Evolutionary conservation across 805 yeast species (phyloP).

Genomic region (Saccharomycopsis babjevae): DNA sequence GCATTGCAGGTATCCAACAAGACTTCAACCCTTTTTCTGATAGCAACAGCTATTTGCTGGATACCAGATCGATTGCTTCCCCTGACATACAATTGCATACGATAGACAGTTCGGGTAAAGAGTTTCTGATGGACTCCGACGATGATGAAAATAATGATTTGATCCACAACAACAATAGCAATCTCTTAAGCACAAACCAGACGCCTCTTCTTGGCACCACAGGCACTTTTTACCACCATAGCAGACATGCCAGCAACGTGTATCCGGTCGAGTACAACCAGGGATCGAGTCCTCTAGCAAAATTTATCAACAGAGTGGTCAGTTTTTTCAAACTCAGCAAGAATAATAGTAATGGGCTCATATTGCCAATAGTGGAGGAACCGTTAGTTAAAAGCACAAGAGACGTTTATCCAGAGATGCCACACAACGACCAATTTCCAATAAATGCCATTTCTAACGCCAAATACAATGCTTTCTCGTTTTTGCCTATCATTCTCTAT

Average conservation of each 20-base stretch:
- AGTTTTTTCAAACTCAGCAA: not conserved
- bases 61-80: not conserved
- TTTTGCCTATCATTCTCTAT: conserved; percentile 78
- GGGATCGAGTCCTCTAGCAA: not conserved
- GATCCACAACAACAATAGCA: not conserved
- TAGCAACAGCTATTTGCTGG: not conserved
- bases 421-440: conserved; percentile 33
- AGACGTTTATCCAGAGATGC: conserved; percentile 34
- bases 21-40: conserved; percentile 19
- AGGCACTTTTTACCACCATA: not conserved
- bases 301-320: not conserved
- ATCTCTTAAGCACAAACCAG: not conserved
- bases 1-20: conserved; percentile 18
- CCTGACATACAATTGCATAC: conserved; percentile 17
- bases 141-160: conserved; percentile 13
- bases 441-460: conserved; percentile 88
- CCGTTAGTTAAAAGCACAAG: conserved; percentile 19
- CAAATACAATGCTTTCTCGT: conserved; percentile 79
- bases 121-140: not conserved
- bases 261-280: not conserved
- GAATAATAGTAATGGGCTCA: not conserved
- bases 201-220: not conserved
- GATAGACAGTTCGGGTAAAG: conserved; percentile 5
- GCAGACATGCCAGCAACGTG: not conserved
- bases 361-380: conserved; percentile 6